Base-by-base conservation (phyloP, 2,329 filamentous ascomycete species). In the Colletotrichum salicis region DNA sequence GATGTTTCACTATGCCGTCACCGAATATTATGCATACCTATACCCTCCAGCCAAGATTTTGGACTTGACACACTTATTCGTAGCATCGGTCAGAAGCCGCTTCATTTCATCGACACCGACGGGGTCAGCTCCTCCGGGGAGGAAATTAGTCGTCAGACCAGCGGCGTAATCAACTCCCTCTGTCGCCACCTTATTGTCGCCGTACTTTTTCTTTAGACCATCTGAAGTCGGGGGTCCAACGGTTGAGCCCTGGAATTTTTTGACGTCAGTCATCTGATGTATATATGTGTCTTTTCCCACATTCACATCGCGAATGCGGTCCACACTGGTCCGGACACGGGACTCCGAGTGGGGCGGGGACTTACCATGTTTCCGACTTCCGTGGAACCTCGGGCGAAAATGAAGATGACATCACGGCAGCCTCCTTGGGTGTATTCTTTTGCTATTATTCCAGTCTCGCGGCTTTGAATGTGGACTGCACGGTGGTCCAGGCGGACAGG, bases 351-450 rank as follows among this genome's bases (percentile, higher is more conserved):
- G 57, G 35, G 59, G 5, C 29, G 58, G 59, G 59, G 7, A 15
- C 69, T 70, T 71, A 81, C 82, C 77, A 84, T 78, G 75, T 84
- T 84, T 41, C 82, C 82, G 12, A 64, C 4, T 72, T 84, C 82
- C 15, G 77, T 79, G 3, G 82, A 82, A 41, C 78, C 82, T 13
- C 82, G 80, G 57, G 82, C 82, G 66, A 76, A 83, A 76, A 84
- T 79, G 74, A 83, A 79, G 73, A 84, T 83, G 58, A 78, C 79
- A 15, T 61, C 63, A 57, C 68, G 72, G 45, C 58, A 64, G n/a
- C 67, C 67, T 12, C 63, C 55, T 27, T 4, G 24, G 1, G 67
- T 56, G 55, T 66, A 70, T 29, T 70, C 67, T 13, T 70, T 60
- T 27, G 62, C 15, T 2, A 27, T 29, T 1, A 10, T 24, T 13